Conservation (phyloP, 1,284 basidiomycete species). For the Spongispora temasekensis region DNA sequence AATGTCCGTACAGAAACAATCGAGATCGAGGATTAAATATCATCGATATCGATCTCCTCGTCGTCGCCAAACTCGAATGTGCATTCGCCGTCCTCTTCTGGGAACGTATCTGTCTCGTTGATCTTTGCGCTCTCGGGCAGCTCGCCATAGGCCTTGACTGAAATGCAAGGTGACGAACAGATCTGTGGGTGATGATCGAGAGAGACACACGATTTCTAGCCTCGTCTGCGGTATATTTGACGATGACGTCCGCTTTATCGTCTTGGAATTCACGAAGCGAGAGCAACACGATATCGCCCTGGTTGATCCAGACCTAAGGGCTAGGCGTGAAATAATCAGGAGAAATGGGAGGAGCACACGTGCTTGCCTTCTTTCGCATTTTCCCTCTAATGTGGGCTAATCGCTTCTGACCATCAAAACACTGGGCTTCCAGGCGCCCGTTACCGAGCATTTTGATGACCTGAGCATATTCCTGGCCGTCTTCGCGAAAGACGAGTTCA, state of each 20-base stretch:
- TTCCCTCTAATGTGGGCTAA: constrained; percentile 98
- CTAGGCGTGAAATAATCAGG: constrained; percentile 1
- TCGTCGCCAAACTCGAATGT: constrained; percentile 90
- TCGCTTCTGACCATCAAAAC: constrained; percentile 98
- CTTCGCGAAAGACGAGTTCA: constrained; percentile 98
- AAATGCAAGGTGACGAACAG: constrained; percentile 1
- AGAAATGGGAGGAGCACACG: not conserved
- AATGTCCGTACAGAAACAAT: constrained; percentile 15
- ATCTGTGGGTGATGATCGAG: not conserved
- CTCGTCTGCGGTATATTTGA: constrained; percentile 97
- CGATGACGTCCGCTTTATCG: constrained; percentile 99
- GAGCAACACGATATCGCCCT: constrained; percentile 96
- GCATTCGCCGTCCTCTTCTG: constrained; percentile 87
- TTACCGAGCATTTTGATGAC: constrained; percentile 99
- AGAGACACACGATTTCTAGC: constrained; percentile 68
- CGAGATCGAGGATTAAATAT: constrained; percentile 50
- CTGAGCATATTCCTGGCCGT: constrained; percentile 99
- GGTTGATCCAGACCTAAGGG: constrained; percentile 97
- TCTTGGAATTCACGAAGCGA: constrained; percentile 99
- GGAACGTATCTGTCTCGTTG: constrained; percentile 95
- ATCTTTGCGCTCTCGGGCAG: constrained; percentile 98
- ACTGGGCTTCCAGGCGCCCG: constrained; percentile 94
- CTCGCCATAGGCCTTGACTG: constrained; percentile 97
- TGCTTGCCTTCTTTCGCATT: constrained; percentile 96
- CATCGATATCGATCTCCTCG: constrained; percentile 79